A percentile compares a stretch with the other conserved stretches of the same genome.
Evolutionary conservation across 192 early-diverging fungal genomes (phyloP).

Genomic region (Dissophora globulifera): DNA sequence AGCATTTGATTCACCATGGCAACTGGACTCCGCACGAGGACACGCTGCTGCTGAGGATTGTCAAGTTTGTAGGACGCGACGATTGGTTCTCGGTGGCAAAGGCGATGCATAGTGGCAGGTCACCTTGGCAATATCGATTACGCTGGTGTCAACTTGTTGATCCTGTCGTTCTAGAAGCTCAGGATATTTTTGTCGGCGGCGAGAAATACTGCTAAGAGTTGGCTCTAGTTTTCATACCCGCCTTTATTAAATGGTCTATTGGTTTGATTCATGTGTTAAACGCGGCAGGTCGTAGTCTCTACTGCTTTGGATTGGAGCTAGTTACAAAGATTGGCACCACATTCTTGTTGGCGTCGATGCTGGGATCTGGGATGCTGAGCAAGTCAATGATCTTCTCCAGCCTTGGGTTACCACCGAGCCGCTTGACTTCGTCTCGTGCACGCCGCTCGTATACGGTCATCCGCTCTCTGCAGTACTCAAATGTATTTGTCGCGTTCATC

Average conservation of each 20-base stretch:
- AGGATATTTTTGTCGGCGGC: slow-evolving; percentile 11
- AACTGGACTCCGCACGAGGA: slow-evolving; percentile 21
- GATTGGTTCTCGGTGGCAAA: slow-evolving; percentile 36
- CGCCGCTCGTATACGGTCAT: slow-evolving; percentile 71
- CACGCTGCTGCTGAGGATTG: slow-evolving; percentile 11
- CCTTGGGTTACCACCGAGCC: slow-evolving; percentile 82
- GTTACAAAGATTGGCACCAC: slow-evolving; percentile 13
- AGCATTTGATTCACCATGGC: background rate
- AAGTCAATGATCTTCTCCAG: slow-evolving; percentile 72
- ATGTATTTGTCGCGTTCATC: slow-evolving; percentile 80
- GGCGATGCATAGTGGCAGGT: slow-evolving; percentile 13
- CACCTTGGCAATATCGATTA: slow-evolving; percentile 40
- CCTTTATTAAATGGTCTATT: too few relatives aligned
- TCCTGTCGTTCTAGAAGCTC: slow-evolving; percentile 8
- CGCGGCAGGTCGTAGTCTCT: too few relatives aligned
- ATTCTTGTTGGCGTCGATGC: slow-evolving; percentile 8
- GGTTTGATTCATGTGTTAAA: too few relatives aligned
- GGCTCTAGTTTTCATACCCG: too few relatives aligned
- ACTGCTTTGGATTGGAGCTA: background rate
- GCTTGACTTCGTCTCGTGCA: slow-evolving; percentile 69
- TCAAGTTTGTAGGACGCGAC: slow-evolving; percentile 33
- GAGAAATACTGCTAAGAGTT: slow-evolving; percentile 19
- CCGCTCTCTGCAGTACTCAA: slow-evolving; percentile 80
- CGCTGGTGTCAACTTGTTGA: slow-evolving; percentile 40
- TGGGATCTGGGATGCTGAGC: slow-evolving; percentile 51